phyloP scores from a whole-genome alignment of 768 basidiomycete species.

The Albatrellus ellisii region DNA sequence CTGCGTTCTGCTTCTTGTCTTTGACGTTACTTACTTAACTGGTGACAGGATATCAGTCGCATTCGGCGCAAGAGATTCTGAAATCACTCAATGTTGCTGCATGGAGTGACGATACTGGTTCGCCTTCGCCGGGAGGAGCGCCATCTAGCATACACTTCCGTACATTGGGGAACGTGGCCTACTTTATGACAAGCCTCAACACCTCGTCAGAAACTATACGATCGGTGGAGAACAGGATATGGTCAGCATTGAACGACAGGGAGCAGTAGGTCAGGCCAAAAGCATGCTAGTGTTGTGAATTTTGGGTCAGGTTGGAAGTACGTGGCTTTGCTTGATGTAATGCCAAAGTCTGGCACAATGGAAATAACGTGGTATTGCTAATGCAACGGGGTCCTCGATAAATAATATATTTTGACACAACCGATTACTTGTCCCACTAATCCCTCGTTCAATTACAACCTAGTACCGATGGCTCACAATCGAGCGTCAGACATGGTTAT shows the following conservation, averaged over 20 bases:
- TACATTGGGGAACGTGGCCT: slow-evolving; percentile 84
- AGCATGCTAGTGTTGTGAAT: too few species aligned
- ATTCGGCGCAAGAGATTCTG: slow-evolving; percentile 53
- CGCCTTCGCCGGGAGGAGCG: slow-evolving; percentile 36
- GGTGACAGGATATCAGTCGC: slow-evolving; percentile 34
- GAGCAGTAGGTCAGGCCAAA: background rate
- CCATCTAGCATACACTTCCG: slow-evolving; percentile 70
- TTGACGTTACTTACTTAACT: background rate
- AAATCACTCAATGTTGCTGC: slow-evolving; percentile 29
- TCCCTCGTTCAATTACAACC: too few species aligned
- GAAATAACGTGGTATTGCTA: slow-evolving; percentile 1
- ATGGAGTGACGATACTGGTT: slow-evolving; percentile 14
- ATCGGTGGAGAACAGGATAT: slow-evolving; percentile 50
- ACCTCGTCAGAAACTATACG: slow-evolving; percentile 41
- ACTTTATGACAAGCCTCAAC: slow-evolving; percentile 85
- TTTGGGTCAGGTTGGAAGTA: too few species aligned
- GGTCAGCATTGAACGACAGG: slow-evolving; percentile 20
- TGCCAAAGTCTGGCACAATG: too few species aligned
- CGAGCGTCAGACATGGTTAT: background rate
- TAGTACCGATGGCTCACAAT: too few species aligned
- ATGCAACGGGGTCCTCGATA: background rate
- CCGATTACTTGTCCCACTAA: background rate
- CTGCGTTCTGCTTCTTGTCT: background rate
- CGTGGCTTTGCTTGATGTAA: too few species aligned
- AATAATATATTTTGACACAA: background rate